Percentiles rank a stretch among this genome's conserved stretches.
Evolutionary conservation across 768 basidiomycete species (phyloP).

Genomic region (Fomitopsis pulvina): DNA sequence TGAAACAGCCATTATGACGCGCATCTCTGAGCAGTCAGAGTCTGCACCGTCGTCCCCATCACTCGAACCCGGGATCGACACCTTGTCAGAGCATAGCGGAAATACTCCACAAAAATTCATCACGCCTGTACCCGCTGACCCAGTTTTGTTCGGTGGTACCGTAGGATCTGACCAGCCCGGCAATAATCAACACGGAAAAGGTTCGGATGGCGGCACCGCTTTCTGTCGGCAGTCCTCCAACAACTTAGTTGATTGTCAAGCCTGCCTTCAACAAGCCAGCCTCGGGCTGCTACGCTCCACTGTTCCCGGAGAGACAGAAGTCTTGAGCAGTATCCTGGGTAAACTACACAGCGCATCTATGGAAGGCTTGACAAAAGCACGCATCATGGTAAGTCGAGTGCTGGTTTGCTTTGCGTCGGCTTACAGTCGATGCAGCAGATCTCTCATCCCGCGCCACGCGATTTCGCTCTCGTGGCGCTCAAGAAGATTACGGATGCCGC

Average conservation of each 20-base stretch:
- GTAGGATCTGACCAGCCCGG: background rate
- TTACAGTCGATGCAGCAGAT: background rate
- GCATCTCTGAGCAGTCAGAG: conserved; percentile 21
- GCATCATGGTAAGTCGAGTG: conserved; percentile 25
- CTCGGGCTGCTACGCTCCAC: background rate
- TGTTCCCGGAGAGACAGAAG: background rate
- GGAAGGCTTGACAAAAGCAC: conserved; percentile 23
- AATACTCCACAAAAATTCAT: background rate
- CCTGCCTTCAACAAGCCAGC: conserved; percentile 14
- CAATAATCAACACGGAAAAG: conserved; percentile 12
- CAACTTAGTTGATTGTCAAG: conserved; percentile 18
- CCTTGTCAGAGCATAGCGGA: background rate
- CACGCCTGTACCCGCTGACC: conserved; percentile 5
- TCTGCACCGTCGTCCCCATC: background rate
- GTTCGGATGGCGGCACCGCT: conserved; percentile 11
- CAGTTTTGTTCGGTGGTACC: background rate
- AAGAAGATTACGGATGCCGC: conserved; percentile 38
- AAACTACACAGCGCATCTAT: conserved; percentile 11
- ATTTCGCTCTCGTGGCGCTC: conserved; percentile 25
- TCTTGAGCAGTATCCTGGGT: conserved; percentile 6
- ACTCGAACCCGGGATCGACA: background rate
- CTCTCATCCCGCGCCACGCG: background rate
- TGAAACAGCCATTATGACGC: conserved; percentile 58
- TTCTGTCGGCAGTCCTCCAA: conserved; percentile 11
- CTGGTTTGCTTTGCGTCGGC: background rate